Evolutionary conservation across 768 basidiomycete genomes (phyloP).

Genomic region (Pholiota molesta): DNA sequence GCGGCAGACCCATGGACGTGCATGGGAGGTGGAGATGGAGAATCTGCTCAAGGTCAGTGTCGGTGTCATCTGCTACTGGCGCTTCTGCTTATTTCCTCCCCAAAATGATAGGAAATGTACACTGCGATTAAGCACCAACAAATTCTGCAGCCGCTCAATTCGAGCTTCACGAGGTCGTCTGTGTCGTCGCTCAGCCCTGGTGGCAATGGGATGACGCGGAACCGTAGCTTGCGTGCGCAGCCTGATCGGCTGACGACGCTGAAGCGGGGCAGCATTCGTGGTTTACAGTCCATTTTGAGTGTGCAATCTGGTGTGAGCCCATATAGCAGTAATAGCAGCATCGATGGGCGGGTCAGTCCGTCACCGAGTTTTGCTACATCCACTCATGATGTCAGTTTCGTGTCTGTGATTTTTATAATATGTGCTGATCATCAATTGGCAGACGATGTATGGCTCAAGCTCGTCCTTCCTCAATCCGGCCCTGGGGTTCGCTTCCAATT

Average conservation of each 20-base stretch:
- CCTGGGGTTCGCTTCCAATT: conserved; percentile 95
- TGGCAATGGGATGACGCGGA: conserved; percentile 52
- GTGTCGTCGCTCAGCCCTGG: conserved; percentile 63
- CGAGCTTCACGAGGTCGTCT: conserved; percentile 48
- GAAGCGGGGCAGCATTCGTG: conserved; percentile 92
- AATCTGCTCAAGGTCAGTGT: conserved; percentile 71
- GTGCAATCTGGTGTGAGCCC: conserved; percentile 71
- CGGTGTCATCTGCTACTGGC: neutral
- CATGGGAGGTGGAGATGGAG: conserved; percentile 90
- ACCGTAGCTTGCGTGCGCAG: conserved; percentile 71
- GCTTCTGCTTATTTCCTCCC: neutral
- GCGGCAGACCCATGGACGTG: conserved; percentile 54
- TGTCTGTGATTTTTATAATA: neutral
- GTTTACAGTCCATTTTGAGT: conserved; percentile 78
- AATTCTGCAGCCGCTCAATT: conserved; percentile 79
- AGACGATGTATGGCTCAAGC: conserved; percentile 66
- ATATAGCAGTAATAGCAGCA: conserved; percentile 81
- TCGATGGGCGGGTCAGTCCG: conserved; percentile 91
- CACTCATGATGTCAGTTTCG: conserved; percentile 67
- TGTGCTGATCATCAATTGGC: conserved; percentile 4
- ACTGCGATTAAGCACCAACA: conserved; percentile 88
- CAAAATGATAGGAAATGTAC: conserved; percentile 81
- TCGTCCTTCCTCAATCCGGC: conserved; percentile 79
- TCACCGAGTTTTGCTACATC: conserved; percentile 94
- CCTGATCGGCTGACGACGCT: conserved; percentile 74